Evolutionary conservation across 2,329 filamentous ascomycete species (phyloP).

Genomic region (Orbilia oligospora): DNA sequence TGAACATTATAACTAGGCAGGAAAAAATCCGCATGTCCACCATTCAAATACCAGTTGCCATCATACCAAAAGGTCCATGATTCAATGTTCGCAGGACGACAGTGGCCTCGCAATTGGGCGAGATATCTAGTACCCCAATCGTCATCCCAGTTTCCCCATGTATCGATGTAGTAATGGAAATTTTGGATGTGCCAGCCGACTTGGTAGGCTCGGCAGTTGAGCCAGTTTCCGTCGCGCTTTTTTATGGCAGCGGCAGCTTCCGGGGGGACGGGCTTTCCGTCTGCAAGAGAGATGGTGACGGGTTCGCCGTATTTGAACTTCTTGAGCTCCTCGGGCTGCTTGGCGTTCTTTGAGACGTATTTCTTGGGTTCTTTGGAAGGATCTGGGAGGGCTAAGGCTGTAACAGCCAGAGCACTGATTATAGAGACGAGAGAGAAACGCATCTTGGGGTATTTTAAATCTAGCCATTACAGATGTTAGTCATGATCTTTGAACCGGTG

Average conservation of each 20-base stretch:
- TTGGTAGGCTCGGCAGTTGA: conserved; percentile 28
- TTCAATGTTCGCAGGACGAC: conserved; percentile 3
- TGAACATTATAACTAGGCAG: conserved; percentile 10
- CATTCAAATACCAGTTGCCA: conserved; percentile 4
- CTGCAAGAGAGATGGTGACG: not conserved
- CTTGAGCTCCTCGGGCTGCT: not conserved
- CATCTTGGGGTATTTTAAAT: not conserved
- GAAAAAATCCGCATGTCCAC: conserved; percentile 26
- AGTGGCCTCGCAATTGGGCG: conserved; percentile 11
- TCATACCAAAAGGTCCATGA: conserved; percentile 25
- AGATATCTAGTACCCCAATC: conserved; percentile 23
- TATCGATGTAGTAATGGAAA: conserved; percentile 33
- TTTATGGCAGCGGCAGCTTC: not conserved
- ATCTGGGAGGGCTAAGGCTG: not conserved
- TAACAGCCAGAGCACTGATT: not conserved
- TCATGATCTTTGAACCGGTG: too few species aligned
- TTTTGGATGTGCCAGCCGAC: conserved; percentile 7
- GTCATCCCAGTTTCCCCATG: conserved; percentile 35
- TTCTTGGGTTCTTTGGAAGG: conserved; percentile 8
- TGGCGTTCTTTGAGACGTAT: conserved; percentile 6
- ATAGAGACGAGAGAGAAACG: not conserved
- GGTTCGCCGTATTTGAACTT: not conserved
- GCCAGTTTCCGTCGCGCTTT: conserved; percentile 24
- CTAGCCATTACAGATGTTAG: not conserved
- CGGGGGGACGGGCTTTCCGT: not conserved